Conservation (phyloP, 257 asterid species). For the Osmanthus fragrans region DNA sequence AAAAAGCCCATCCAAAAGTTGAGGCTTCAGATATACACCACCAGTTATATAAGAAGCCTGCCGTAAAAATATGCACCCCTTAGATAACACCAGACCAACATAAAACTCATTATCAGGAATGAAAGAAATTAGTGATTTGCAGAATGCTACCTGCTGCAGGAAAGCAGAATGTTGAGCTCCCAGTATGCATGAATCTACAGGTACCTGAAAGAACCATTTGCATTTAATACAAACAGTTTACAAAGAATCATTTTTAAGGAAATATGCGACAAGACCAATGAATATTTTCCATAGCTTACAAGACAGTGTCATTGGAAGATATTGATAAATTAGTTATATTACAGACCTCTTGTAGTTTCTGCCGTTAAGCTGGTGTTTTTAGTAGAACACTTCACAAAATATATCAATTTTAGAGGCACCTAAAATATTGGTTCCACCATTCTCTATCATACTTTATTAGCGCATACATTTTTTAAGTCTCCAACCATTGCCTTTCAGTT, state of each 20-base stretch:
- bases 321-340: neutral
- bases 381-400: neutral
- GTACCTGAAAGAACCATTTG: conserved; percentile 56
- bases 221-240: neutral
- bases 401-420: neutral
- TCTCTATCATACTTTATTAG: neutral
- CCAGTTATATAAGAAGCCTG: conserved; percentile 94
- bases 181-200: conserved; percentile 79
- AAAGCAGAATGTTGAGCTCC: conserved; percentile 94
- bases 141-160: conserved; percentile 76
- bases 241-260: neutral
- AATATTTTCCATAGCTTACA: too few relatives aligned
- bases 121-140: conserved; percentile 1
- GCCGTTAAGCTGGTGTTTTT: neutral
- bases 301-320: neutral
- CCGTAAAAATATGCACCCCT: conserved; percentile 20
- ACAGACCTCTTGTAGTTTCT: neutral
- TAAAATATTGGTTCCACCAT: neutral
- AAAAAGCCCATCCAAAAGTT: conserved; percentile 67
- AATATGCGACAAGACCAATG: too few relatives aligned
- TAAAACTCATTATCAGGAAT: conserved; percentile 5
- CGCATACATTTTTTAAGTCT: neutral
- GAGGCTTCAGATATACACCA: conserved; percentile 93
- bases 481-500: neutral
- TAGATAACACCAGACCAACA: conserved; percentile 23